Evolutionary conservation across 768 basidiomycete genomes (phyloP).

Genomic region (Leucogyrophana mollusca): DNA sequence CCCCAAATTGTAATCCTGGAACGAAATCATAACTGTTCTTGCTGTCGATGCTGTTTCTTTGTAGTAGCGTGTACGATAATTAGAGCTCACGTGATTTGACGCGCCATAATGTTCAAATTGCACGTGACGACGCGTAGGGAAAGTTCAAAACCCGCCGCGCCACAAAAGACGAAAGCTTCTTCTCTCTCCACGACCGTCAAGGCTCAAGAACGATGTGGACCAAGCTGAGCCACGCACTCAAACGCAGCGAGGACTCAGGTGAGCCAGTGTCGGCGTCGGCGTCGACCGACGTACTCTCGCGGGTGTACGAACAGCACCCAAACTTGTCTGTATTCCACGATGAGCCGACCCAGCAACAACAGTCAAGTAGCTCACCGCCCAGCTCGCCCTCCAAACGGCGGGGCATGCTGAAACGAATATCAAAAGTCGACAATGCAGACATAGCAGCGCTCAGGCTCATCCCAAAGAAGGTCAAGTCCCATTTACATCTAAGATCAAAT

Average conservation of each 20-base stretch:
- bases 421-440: slow-evolving; percentile 42
- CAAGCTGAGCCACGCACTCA: slow-evolving; percentile 57
- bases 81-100: slow-evolving; percentile 20
- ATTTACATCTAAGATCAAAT: slow-evolving; percentile 35
- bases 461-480: slow-evolving; percentile 54
- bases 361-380: slow-evolving; percentile 35
- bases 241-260: slow-evolving; percentile 23
- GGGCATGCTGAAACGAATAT: slow-evolving; percentile 56
- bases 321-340: slow-evolving; percentile 58
- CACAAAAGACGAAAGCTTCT: not conserved
- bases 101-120: slow-evolving; percentile 23
- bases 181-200: not conserved
- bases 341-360: slow-evolving; percentile 19
- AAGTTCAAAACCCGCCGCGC: slow-evolving; percentile 1
- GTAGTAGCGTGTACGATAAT: slow-evolving; percentile 1
- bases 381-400: slow-evolving; percentile 49
- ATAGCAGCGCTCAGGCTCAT: slow-evolving; percentile 32
- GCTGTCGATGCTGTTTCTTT: no score
- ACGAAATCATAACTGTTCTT: not conserved
- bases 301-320: slow-evolving; percentile 59
- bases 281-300: slow-evolving; percentile 42
- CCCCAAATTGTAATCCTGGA: slow-evolving; percentile 23
- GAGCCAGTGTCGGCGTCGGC: slow-evolving; percentile 13
- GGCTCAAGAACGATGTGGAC: slow-evolving; percentile 50
- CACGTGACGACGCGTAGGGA: slow-evolving; percentile 22